Base-by-base conservation (phyloP, 768 basidiomycete genomes). In the Tulasnella sp. region DNA sequence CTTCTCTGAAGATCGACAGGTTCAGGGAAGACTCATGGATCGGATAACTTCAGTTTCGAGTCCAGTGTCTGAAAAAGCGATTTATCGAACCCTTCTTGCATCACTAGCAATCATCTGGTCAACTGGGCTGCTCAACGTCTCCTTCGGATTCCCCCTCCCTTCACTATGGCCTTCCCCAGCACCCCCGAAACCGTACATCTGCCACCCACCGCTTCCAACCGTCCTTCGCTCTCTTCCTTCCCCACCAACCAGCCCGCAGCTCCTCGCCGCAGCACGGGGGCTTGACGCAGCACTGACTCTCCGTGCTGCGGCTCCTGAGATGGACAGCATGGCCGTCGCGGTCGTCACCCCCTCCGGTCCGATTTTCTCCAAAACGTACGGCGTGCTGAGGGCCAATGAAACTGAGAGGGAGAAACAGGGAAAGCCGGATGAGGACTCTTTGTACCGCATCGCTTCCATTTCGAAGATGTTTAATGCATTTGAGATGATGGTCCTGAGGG, bases 401-500 rank as follows among this genome's bases (percentile, higher is more conserved):
- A 64, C 75, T 14, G 39, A 52, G 2, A 68, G 59, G 22, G 41
- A 44, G 40, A 22, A 68, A 17, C 34, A n/a, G 26, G 37, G 67
- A 14, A 36, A 42, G 19, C 69, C 47, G 67, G 66, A 41, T 41
- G 64, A 26, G 11, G 65, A 34, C 76, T 86, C 85, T 0, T 81
- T 85, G 65, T 87, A 86, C 74, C 80, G 87, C 34, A 79, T 86
- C 32, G 85, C 85, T 1, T 85, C 83, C 44, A 81, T 85, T 70
- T 82, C 83, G 6, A 88, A 87, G 77, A 77, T 86, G 72, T 85
- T 86, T 75, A 81, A 82, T 3, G 81, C 81, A 0, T 74, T 86
- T 5, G 84, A 87, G 75, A 84, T 83, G 0, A 75, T 84, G 44
- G 81, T 87, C 12, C 78, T 87, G 29, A 81, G 83, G 41, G 83